Percentiles rank a stretch among this genome's conserved stretches.
Evolutionary conservation across 1,284 basidiomycete genomes (phyloP).

Genomic region (Pholiota adiposa): DNA sequence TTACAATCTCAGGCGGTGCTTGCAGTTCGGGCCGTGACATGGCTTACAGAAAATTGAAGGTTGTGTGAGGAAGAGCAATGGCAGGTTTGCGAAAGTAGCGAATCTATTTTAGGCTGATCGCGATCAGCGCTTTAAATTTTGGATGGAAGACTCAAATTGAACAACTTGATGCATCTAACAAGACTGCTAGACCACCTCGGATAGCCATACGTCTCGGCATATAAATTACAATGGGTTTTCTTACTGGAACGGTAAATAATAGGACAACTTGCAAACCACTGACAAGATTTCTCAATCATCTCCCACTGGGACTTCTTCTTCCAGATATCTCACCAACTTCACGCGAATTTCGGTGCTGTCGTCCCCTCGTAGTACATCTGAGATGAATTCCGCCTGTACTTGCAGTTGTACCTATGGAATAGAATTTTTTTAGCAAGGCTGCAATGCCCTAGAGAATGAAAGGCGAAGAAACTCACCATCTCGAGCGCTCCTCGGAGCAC

Average conservation of each 20-base stretch:
- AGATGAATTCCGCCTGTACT: constrained; percentile 88
- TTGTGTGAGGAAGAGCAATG: not conserved
- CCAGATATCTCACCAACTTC: constrained; percentile 87
- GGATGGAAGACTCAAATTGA: too few species aligned
- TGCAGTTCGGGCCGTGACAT: constrained; percentile 97
- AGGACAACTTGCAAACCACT: not conserved
- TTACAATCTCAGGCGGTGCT: constrained; percentile 95
- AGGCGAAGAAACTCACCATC: constrained; percentile 72
- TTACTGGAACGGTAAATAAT: not conserved
- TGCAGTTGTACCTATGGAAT: constrained; percentile 89
- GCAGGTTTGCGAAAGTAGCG: constrained; percentile 12
- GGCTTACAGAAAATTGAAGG: not conserved
- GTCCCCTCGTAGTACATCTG: constrained; percentile 91
- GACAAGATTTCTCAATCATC: constrained; percentile 62
- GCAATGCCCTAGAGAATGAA: constrained; percentile 6
- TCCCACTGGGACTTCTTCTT: constrained; percentile 89
- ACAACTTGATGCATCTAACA: too few species aligned
- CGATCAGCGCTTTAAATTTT: constrained; percentile 1
- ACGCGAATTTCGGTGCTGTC: constrained; percentile 95
- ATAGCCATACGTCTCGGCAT: too few species aligned
- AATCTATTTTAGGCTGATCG: constrained; percentile 21
- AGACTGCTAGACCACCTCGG: too few species aligned
- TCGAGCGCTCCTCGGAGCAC: constrained; percentile 93
- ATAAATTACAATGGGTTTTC: not conserved
- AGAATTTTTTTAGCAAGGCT: constrained; percentile 17